Conservation (phyloP, 2,329 filamentous ascomycete genomes). For the Aspergillus sp. region DNA sequence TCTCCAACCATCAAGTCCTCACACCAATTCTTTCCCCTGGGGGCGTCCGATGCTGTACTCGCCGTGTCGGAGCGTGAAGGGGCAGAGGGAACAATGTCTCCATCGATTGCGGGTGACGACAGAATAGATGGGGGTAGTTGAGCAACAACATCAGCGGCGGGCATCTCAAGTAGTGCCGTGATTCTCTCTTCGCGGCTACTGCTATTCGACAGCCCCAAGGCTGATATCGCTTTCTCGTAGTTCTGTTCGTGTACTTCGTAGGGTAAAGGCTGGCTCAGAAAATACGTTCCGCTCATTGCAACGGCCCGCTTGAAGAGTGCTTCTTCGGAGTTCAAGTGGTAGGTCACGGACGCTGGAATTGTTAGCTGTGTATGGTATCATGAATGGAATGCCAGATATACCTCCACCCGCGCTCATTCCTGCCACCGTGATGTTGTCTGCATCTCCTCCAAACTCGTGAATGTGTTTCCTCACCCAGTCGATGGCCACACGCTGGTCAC, state of each 20-base stretch:
- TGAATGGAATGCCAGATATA: slow-evolving; percentile 14
- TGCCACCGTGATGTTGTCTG: slow-evolving; percentile 41
- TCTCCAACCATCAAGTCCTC: slow-evolving; percentile 50
- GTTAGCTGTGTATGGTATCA: slow-evolving; percentile 9
- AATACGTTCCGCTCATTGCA: slow-evolving; percentile 45
- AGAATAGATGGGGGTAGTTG: slow-evolving; percentile 39
- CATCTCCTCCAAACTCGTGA: slow-evolving; percentile 43
- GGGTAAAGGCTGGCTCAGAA: slow-evolving; percentile 44
- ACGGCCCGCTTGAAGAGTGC: slow-evolving; percentile 46
- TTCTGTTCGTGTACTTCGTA: slow-evolving; percentile 40
- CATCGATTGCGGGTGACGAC: slow-evolving; percentile 44
- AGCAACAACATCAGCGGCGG: slow-evolving; percentile 43
- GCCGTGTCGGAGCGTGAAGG: slow-evolving; percentile 24
- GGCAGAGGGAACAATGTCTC: slow-evolving; percentile 38
- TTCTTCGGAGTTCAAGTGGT: slow-evolving; percentile 37
- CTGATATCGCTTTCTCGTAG: slow-evolving; percentile 43
- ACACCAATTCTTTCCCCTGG: slow-evolving; percentile 49
- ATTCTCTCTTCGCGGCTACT: slow-evolving; percentile 41
- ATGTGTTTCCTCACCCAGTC: slow-evolving; percentile 45
- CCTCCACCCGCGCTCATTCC: slow-evolving; percentile 51
- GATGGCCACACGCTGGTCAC: slow-evolving; percentile 49
- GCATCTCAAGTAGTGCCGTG: slow-evolving; percentile 40
- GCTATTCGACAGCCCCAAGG: slow-evolving; percentile 40
- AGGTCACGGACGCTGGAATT: slow-evolving; percentile 28
- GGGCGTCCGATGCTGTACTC: slow-evolving; percentile 25